phyloP scores from a whole-genome alignment of 306 rosid genomes.

The Rubus idaeus region DNA sequence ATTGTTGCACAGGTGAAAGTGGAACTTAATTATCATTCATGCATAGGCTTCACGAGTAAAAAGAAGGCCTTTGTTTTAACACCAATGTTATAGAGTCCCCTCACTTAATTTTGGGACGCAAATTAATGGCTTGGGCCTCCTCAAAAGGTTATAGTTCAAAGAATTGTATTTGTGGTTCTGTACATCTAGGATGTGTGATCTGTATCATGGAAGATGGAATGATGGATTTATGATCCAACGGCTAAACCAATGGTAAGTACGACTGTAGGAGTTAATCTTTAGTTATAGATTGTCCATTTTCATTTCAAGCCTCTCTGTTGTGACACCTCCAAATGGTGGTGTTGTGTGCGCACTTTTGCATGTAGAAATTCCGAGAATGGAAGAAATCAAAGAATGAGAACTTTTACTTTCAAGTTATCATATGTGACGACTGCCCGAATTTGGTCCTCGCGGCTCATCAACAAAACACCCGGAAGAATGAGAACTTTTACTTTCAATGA shows the following conservation, averaged over 20 bases:
- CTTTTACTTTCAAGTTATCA: conserved; percentile 60
- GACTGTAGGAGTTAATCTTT: too few species aligned
- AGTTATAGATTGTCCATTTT: too few species aligned
- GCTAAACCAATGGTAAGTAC: conserved; percentile 38
- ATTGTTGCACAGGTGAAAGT: too few species aligned
- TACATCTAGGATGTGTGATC: conserved; percentile 76
- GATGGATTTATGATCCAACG: conserved; percentile 68
- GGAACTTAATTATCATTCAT: neutral
- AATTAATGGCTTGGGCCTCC: too few species aligned
- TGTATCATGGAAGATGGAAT: conserved; percentile 77
- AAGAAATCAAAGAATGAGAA: conserved; percentile 74
- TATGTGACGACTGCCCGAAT: conserved; percentile 49
- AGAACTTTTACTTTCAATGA: too few species aligned
- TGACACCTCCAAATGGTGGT: neutral
- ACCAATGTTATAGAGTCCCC: neutral
- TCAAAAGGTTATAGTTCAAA: too few species aligned
- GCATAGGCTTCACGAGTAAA: neutral
- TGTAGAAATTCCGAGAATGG: conserved; percentile 84
- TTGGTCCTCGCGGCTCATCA: conserved; percentile 95
- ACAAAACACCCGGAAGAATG: too few species aligned
- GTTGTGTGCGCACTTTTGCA: conserved; percentile 29
- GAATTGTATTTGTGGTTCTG: conserved; percentile 5
- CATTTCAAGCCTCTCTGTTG: too few species aligned
- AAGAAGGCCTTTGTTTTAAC: neutral
- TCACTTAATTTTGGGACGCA: neutral